These are phyloP conservation scores for Backusella parvicylindrica DNA, from an alignment of 192 early-diverging fungal species.

Conservation along the genomic window DNA sequence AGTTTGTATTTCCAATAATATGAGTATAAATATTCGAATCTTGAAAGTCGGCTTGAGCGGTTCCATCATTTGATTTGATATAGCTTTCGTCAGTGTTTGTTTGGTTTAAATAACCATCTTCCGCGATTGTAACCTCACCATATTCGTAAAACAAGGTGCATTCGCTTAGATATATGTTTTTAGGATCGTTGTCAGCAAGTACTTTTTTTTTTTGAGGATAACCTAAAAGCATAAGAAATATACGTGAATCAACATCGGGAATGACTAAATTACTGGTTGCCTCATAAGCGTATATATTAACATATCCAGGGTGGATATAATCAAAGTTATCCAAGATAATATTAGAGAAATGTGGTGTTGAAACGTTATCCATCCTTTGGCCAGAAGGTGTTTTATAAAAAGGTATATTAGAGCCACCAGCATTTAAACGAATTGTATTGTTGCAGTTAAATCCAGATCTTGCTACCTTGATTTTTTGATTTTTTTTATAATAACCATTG, in stretches of 20 bases:
- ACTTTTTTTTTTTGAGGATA: too few species aligned
- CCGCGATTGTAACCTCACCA: background rate
- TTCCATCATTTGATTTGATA: background rate
- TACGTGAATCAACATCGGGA: too few species aligned
- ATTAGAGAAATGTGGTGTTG: background rate
- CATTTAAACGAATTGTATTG: background rate
- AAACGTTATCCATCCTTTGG: background rate
- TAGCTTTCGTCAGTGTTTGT: background rate
- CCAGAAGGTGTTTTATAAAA: background rate
- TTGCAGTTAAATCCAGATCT: background rate
- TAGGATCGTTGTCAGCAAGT: too few species aligned
- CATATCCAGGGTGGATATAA: background rate
- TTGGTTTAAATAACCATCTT: background rate
- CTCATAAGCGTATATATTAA: background rate
- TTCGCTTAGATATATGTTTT: background rate
- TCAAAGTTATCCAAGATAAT: background rate
- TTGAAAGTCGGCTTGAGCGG: background rate
- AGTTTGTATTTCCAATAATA: background rate
- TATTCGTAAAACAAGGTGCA: background rate
- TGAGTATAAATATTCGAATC: background rate
- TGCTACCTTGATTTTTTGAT: background rate
- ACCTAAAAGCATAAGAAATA: too few species aligned
- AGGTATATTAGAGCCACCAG: background rate
- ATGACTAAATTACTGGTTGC: too few species aligned
- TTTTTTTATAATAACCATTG: background rate